phyloP scores from a whole-genome alignment of 78 protist genomes.

The Monosiga brevicollis region DNA sequence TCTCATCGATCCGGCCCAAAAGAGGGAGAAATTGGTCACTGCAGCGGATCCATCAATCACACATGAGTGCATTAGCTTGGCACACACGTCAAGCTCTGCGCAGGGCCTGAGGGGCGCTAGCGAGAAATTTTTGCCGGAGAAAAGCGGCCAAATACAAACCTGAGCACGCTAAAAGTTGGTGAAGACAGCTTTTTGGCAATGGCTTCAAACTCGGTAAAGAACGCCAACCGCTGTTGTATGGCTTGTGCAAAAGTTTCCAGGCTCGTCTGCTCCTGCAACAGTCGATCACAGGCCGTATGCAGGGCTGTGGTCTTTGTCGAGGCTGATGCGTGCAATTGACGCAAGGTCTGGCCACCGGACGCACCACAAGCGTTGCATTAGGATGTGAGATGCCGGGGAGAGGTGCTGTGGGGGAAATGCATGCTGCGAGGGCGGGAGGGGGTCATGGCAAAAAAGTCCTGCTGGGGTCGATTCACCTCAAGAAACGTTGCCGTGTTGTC shows the following conservation, averaged over 20 bases:
- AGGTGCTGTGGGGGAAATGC: too few relatives aligned
- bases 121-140: too few relatives aligned
- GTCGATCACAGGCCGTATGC: background rate
- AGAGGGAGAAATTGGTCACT: background rate
- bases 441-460: too few relatives aligned
- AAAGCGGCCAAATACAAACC: too few relatives aligned
- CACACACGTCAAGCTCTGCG: too few relatives aligned
- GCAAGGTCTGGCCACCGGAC: too few relatives aligned
- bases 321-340: background rate
- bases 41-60: background rate
- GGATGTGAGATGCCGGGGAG: too few relatives aligned
- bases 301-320: background rate
- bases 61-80: background rate
- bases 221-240: background rate
- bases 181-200: background rate
- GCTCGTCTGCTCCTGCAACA: background rate
- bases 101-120: too few relatives aligned
- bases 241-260: background rate
- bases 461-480: too few relatives aligned
- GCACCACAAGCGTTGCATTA: too few relatives aligned
- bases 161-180: too few relatives aligned
- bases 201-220: background rate
- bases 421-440: too few relatives aligned
- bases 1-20: background rate
- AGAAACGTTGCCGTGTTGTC: background rate